Conservation (phyloP, 306 rosid genomes). For the Quercus robur region DNA sequence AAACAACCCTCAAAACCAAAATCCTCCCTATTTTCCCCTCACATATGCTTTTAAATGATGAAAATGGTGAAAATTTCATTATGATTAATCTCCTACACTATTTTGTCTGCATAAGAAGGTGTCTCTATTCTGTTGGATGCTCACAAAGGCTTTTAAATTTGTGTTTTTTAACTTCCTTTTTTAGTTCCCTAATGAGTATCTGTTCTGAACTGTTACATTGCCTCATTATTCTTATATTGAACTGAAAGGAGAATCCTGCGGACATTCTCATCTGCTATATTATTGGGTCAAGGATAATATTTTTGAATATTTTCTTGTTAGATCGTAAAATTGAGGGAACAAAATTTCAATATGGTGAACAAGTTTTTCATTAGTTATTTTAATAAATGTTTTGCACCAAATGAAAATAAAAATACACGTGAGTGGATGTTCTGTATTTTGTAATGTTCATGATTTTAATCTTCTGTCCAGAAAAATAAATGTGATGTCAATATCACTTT, state of each 20-base stretch:
- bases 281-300: neutral
- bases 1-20: too few relatives aligned
- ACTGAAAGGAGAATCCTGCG: neutral
- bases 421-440: neutral
- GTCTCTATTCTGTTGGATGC: neutral
- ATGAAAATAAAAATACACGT: neutral
- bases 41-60: neutral
- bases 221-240: neutral
- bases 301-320: neutral
- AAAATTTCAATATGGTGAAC: neutral
- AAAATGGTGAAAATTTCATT: neutral
- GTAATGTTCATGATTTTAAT: neutral
- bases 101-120: neutral
- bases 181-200: neutral
- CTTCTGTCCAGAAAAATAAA: neutral
- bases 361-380: neutral
- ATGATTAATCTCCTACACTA: neutral
- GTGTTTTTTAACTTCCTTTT: neutral
- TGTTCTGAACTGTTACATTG: neutral
- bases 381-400: neutral
- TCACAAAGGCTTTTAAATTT: neutral
- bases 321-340: neutral
- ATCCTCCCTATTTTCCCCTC: too few relatives aligned
- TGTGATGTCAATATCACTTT: neutral
- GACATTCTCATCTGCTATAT: slow-evolving; percentile 3